A percentile compares a stretch with the other conserved stretches of the same genome.
Conservation (phyloP, 1,284 basidiomycete species). For the Coniophora puteana region DNA sequence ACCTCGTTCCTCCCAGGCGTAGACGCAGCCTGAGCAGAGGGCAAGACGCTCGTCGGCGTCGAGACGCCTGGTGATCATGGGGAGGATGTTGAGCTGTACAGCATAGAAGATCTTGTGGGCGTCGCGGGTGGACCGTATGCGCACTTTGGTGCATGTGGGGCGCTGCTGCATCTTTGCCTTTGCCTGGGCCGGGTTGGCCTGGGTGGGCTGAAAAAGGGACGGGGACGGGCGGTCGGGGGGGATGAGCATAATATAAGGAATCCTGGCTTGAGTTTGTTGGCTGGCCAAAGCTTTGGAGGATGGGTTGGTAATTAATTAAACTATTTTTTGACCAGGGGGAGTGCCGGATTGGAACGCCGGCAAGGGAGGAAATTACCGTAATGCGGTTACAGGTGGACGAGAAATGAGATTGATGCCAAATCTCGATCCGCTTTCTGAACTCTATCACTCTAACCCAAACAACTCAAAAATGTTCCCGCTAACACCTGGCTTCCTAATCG, state of each 20-base stretch:
- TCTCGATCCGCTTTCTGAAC: slow-evolving; percentile 31
- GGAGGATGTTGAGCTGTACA: slow-evolving; percentile 57
- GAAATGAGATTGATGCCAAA: slow-evolving; percentile 37
- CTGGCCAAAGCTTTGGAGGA: slow-evolving; percentile 22
- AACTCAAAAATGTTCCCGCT: slow-evolving; percentile 29
- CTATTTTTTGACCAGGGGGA: slow-evolving; percentile 26
- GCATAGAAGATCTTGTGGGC: slow-evolving; percentile 80
- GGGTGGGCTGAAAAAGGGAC: slow-evolving; percentile 4
- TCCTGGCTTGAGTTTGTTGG: slow-evolving; percentile 25
- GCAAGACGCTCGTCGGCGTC: slow-evolving; percentile 71
- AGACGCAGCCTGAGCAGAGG: slow-evolving; percentile 67
- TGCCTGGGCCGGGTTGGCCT: too few species aligned
- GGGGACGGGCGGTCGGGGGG: slow-evolving; percentile 12
- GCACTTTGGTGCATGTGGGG: slow-evolving; percentile 66
- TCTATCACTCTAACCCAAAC: slow-evolving; percentile 38
- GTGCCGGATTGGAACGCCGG: slow-evolving; percentile 15
- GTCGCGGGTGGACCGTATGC: slow-evolving; percentile 73
- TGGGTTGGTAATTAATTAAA: slow-evolving; percentile 37
- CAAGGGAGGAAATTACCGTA: slow-evolving; percentile 27
- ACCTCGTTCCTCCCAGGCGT: slow-evolving; percentile 82
- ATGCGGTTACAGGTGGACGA: slow-evolving; percentile 34
- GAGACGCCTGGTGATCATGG: slow-evolving; percentile 73
- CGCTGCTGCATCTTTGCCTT: slow-evolving; percentile 50
- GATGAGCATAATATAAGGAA: too few species aligned
- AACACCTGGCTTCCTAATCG: too few species aligned